Evolutionary conservation across 2,329 filamentous ascomycete genomes (phyloP), one percentile per base, ranked within the genome.

Genomic region (Cryphonectria naterciae): DNA sequence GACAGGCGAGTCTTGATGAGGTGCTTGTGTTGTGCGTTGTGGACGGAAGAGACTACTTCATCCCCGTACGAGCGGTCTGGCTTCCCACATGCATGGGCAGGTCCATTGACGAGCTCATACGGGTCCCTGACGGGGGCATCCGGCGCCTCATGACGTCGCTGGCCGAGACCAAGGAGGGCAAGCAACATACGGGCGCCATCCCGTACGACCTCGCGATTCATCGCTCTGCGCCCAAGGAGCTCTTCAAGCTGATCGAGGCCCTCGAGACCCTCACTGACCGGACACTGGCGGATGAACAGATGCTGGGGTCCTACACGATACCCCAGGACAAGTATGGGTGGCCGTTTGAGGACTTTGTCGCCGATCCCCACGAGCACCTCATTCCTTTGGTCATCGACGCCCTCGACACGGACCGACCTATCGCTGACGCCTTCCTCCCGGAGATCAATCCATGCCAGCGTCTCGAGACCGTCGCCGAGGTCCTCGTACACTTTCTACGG

Each of bases 41-140:
- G 15, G 89, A 92, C 67, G 97, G 97, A 0, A 88, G 94, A 64
- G 96, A 99, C 76, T 93, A 98, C 78, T 99, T 99, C 78, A 89
- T 99, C 54, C 92, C 94, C 0, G 85, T 97, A 0, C 90, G 88
- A 35, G 96, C 88, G 0, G 84, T 82, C 1, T 99, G 96, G 95
- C 83, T 91, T 4, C 92, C 92, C 11, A 94, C 93, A 0, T 93
- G 91, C 75, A 93, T 98, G 65, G 93, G 93, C 0, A 90, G 93
- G 52, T 95, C 93, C 0, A 87, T 99, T n/a, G 92, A 95, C 72
- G 95, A 97, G 77, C 86, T 99, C 11, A 93, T 97, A 65, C 89
- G 91, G 25, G 89, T 98, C 5, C 95, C 96, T 0, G 95, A 87
- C 15, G 94, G 95, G 5, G 92, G 96, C 6, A 92, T 92, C 70